Evolutionary conservation across 2,329 filamentous ascomycete genomes (phyloP), one percentile per base, ranked within the genome.

Genomic region (Colletotrichum cordylinicola): DNA sequence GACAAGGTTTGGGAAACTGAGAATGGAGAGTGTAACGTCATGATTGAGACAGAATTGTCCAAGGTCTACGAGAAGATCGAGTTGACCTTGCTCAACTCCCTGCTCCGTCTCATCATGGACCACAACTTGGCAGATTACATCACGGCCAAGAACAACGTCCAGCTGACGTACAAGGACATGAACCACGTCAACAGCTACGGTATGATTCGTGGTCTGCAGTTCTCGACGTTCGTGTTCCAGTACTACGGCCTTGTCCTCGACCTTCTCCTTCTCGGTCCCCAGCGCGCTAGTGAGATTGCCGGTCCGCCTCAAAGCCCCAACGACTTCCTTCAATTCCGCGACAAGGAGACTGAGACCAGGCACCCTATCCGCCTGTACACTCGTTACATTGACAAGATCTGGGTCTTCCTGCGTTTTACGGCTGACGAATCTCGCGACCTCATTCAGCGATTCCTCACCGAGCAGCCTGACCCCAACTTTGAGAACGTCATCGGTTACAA

Each of bases 61-160:
- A 99, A 99, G 86, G 96, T 99, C 61, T 99, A 99, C 79, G 97
- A 99, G 87, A 99, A 99, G 91, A 98, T 99, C 77, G 97, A 99
- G 87, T 88, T 99, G 77, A 99, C 97, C 0, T 89, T 99, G 73
- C 91, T 99, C 80, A 99, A 99, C 86, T 95, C 96, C 74, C 90
- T 99, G 37, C 89, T 99, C 66, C 92, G 97, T 64, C 87, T 99
- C 79, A 98, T 99, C 84, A 99, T 99, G 98, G 98, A 99, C 81
- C 97, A 99, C 89, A 99, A 99, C 84, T 87, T 99, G 87, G 97
- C 97, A 7, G 98, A 99, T 84, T 99, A 99, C 86, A 99, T 99
- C 82, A 98, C 96, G 2, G 96, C 96, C 48, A 99, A 99, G 91
- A 99, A 99, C 89, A 99, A 99, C 82, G 97, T 99, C 15, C 96